Evolutionary conservation across 176 grass and related monocot species (phyloP), one percentile per base, ranked within the genome.

Genomic region (Poa pratensis): DNA sequence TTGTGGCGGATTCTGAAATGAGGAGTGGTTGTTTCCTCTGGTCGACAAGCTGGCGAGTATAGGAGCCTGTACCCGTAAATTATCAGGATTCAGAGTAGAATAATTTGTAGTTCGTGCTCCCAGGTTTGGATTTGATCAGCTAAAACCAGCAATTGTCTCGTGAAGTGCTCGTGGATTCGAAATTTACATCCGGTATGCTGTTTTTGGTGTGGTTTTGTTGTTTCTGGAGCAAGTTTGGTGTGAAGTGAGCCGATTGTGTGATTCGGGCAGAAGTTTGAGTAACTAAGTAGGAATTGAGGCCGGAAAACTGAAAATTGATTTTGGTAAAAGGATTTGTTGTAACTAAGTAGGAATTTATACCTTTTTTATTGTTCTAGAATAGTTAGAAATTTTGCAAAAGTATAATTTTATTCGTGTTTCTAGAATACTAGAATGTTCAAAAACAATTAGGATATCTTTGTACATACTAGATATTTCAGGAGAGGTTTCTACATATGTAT

Each of bases 71-170:
- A 75, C 10, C 52, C 9, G 27, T 70, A 71, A 53, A 23, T 42
- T 20, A 14, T 55, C 53, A 34, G 27, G 54, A 7, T 51, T 82
- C 16, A 15, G 17, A 34, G 18, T 58, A 15, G 43, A 51, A 52
- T 19, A 34, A 11, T 17, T 49, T 59, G 28, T 20, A 1, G 75
- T 54, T 20, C n/a, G 0, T 77, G 37, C 76, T n/a, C 27, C 59
- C 32, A 45, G 42, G 48, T 68, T 22, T 74, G 9, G 26, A 67
- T 75, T 83, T 35, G 27, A 20, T 79, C 65, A 9, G 81, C 24
- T 19, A 14, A 16, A 48, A 37, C 19, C 19, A 0, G 22, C 54
- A 6, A 51, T 63, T 45, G 15, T 24, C n/a, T 43, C 32, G 4
- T 16, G 46, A 23, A 26, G 50, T 79, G 32, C 24, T 46, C 19